Evolutionary conservation across 768 basidiomycete species (phyloP).

Genomic region (Lactifluus volemus): DNA sequence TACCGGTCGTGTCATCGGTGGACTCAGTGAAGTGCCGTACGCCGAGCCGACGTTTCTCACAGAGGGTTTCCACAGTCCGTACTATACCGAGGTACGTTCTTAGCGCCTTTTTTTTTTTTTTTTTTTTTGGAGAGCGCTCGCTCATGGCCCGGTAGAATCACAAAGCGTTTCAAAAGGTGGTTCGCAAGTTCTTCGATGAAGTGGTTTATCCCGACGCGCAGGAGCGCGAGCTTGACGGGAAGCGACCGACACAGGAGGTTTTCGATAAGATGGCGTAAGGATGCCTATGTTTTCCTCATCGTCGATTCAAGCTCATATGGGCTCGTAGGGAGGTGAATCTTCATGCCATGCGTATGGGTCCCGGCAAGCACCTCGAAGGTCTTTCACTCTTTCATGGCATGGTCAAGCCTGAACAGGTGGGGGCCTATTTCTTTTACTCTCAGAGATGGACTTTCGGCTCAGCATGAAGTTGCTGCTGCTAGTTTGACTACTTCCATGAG

Average conservation of each 20-base stretch:
- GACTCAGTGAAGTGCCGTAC: conserved; percentile 67
- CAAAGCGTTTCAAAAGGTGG: conserved; percentile 46
- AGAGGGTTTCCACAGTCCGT: conserved; percentile 60
- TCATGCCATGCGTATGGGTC: conserved; percentile 92
- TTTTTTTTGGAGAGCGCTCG: no score
- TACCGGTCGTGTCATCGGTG: conserved; percentile 40
- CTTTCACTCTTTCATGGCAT: conserved; percentile 63
- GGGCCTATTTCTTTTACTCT: background rate
- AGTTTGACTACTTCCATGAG: conserved; percentile 90
- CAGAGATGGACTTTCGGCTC: background rate
- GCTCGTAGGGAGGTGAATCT: conserved; percentile 50
- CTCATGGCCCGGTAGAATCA: conserved; percentile 40
- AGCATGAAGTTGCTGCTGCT: background rate
- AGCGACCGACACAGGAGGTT: conserved; percentile 71
- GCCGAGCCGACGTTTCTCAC: conserved; percentile 79
- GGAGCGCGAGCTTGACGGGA: conserved; percentile 78
- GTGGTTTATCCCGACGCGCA: conserved; percentile 43
- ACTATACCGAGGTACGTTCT: conserved; percentile 56
- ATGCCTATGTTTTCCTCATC: background rate
- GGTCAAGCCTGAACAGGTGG: conserved; percentile 63
- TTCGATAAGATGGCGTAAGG: conserved; percentile 75
- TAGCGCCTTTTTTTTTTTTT: background rate
- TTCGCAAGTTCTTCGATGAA: conserved; percentile 60
- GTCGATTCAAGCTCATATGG: conserved; percentile 18
- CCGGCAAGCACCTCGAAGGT: conserved; percentile 81